These are phyloP conservation scores for Neurospora hispaniola DNA, from an alignment of 495 filamentous ascomycete species.

Conservation along the genomic window DNA sequence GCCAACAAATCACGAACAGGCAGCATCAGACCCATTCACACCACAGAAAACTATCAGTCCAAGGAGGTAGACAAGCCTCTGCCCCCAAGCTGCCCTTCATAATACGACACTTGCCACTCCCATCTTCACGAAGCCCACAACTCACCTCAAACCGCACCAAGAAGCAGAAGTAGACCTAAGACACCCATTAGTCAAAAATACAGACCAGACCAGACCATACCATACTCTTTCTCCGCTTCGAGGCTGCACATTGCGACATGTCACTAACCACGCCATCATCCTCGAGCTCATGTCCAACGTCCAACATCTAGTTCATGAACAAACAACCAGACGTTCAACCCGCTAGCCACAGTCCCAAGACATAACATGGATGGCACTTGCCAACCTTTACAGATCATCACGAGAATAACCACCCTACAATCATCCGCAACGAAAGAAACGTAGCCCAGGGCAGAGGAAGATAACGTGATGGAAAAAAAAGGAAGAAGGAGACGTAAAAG, in stretches of 20 bases:
- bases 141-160: background rate
- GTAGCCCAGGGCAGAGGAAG: too few relatives aligned
- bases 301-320: background rate
- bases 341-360: background rate
- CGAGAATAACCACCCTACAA: background rate
- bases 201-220: too few relatives aligned
- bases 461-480: too few relatives aligned
- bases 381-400: background rate
- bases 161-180: too few relatives aligned
- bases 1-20: background rate
- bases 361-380: background rate
- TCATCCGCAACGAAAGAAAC: background rate
- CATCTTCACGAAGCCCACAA: background rate
- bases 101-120: background rate
- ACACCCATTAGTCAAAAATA: background rate
- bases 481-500: too few relatives aligned
- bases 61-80: background rate
- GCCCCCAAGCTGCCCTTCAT: background rate
- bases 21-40: background rate
- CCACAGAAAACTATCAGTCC: background rate
- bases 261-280: background rate
- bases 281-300: background rate
- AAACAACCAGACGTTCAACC: background rate
- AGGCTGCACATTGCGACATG: background rate
- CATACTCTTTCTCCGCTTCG: background rate